A percentile compares a stretch with the other conserved stretches of the same genome.
Evolutionary conservation across 2,329 filamentous ascomycete species (phyloP).

Genomic region (Sphaerulina populicola): DNA sequence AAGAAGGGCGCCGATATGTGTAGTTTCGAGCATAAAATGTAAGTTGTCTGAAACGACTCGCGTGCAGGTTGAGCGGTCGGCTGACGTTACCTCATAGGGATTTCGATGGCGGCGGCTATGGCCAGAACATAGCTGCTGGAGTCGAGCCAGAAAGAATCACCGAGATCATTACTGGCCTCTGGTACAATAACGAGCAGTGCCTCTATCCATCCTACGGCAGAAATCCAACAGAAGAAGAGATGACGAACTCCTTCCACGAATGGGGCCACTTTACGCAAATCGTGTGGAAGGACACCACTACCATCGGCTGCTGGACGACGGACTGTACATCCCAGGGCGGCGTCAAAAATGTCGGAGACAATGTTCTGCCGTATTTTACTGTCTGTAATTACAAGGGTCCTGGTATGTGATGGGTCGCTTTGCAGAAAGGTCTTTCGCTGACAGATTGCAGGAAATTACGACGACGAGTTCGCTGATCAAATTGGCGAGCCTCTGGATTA

Average conservation of each 20-base stretch:
- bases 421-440: background rate
- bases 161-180: slow-evolving; percentile 64
- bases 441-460: slow-evolving; percentile 12
- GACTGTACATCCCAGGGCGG: slow-evolving; percentile 44
- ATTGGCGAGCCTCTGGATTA: slow-evolving; percentile 4
- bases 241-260: slow-evolving; percentile 51
- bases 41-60: slow-evolving; percentile 34
- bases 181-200: slow-evolving; percentile 72
- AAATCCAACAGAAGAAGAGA: slow-evolving; percentile 38
- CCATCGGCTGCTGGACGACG: slow-evolving; percentile 54
- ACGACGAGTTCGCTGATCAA: slow-evolving; percentile 12
- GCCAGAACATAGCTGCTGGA: slow-evolving; percentile 81
- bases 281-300: slow-evolving; percentile 56
- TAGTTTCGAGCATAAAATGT: slow-evolving; percentile 67
- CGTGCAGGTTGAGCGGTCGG: background rate
- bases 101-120: slow-evolving; percentile 56
- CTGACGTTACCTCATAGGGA: background rate
- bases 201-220: slow-evolving; percentile 39
- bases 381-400: slow-evolving; percentile 77
- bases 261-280: slow-evolving; percentile 71
- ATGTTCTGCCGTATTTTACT: slow-evolving; percentile 53
- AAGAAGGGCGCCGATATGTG: slow-evolving; percentile 55
- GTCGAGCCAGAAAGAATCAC: slow-evolving; percentile 50
- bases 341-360: slow-evolving; percentile 36
- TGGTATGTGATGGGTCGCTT: slow-evolving; percentile 46